These are phyloP conservation scores for Waltiozyma sp. DNA, from an alignment of 1,139 yeast species.

Conservation along the genomic window DNA sequence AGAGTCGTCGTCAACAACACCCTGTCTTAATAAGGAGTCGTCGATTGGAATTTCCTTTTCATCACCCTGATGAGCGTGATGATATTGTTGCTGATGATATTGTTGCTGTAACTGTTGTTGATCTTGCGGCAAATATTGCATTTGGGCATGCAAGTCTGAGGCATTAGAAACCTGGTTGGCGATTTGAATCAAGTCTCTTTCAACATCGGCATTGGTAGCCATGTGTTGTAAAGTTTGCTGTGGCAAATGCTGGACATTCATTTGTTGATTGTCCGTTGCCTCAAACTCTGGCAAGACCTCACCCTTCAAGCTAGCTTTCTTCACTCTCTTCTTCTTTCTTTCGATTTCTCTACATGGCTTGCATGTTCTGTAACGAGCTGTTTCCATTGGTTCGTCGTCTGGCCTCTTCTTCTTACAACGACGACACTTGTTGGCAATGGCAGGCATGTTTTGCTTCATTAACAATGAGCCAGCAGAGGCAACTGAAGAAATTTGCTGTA, in stretches of 20 bases:
- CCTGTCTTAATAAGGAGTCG: constrained; percentile 16
- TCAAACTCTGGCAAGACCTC: constrained; percentile 1
- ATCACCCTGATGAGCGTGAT: constrained; percentile 3
- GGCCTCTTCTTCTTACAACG: constrained; percentile 20
- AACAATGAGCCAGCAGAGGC: constrained; percentile 4
- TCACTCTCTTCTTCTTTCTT: constrained; percentile 17
- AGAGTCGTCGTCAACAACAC: constrained; percentile 5
- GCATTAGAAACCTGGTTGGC: constrained; percentile 15
- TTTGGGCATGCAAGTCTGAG: background rate
- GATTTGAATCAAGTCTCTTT: constrained; percentile 15
- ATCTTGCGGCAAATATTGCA: background rate
- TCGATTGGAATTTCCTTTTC: constrained; percentile 19
- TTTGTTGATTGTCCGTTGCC: background rate
- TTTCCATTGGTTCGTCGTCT: constrained; percentile 17
- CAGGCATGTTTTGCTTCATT: constrained; percentile 1
- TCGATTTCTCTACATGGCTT: constrained; percentile 20
- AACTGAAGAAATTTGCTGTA: background rate
- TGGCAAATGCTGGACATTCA: background rate
- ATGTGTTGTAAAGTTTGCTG: background rate
- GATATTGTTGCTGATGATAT: constrained; percentile 14
- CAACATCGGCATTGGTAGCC: constrained; percentile 10
- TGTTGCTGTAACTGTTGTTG: constrained; percentile 3
- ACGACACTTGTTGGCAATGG: constrained; percentile 14
- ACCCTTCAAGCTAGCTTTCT: constrained; percentile 13
- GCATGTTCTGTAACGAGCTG: constrained; percentile 19